Evolutionary conservation across 306 rosid genomes (phyloP), one percentile per base, ranked within the genome.

Genomic region (Quercus parvula): DNA sequence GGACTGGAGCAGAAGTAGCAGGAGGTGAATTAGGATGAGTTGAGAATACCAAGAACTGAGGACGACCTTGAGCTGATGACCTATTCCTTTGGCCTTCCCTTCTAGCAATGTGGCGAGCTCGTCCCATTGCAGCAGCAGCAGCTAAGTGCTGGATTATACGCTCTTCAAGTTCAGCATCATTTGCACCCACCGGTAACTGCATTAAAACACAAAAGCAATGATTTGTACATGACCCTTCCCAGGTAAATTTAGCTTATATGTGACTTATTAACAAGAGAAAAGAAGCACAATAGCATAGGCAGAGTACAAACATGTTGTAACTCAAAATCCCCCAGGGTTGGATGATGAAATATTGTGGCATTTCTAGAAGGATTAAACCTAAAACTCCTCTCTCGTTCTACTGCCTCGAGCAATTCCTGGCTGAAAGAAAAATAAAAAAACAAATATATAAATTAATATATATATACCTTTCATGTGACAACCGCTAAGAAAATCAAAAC

Each of bases 61-160:
- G 96, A 70, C 92, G 97, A 76, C 96, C 92, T 81, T 93, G 99
- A 88, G 94, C 84, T 33, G 97, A 90, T 77, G 96, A 86, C 84
- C 97, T 89, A 79, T 81, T 86, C 76, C 97, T 95, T 73, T 90
- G 99, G 85, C 94, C 91, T 62, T 95, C 99, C 89, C 99, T 89
- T 85, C 99, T 91, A 74, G 97, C 91, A 85, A 90, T 83, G 55
- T 95, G 97, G 56, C 94, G 97, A 63, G 99, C 98, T 77, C 95
- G 86, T 75, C 99, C 99, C 99, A 95, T 95, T 75, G 99, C 98
- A 55, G 99, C 98, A 22, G 99, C 98, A 71, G 99, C 99, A 78
- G 99, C 99, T 56, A 95, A 84, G 89, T 95, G 98, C 82, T 95
- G 99, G 70, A 95, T 89, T 55, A 95, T 93, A 41, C 95, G 96